Conservation (phyloP, 306 rosid genomes). For the Casuarina cunninghamiana region DNA sequence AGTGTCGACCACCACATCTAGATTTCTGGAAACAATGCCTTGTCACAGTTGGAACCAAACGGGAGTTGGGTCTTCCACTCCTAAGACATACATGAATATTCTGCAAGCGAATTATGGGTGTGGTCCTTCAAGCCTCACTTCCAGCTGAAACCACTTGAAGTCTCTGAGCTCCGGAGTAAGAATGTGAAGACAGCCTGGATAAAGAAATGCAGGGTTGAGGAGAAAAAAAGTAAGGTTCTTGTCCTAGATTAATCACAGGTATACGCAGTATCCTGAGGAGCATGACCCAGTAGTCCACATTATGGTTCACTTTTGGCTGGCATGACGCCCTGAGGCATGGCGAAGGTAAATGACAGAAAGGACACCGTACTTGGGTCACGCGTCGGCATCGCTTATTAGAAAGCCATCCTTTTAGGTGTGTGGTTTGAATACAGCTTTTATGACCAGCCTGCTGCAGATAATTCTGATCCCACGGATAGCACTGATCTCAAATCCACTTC, state of each 20-base stretch:
- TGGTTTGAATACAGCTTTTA: background rate
- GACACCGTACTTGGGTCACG: constrained; percentile 31
- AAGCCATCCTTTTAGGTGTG: background rate
- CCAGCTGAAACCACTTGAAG: constrained; percentile 25
- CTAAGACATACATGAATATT: constrained; percentile 37
- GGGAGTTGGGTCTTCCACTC: constrained; percentile 6
- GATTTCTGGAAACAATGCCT: constrained; percentile 20
- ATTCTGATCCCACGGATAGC: background rate
- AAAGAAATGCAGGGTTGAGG: constrained; percentile 10
- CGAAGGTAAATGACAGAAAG: constrained; percentile 36
- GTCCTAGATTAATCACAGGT: constrained; percentile 1
- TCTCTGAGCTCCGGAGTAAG: background rate
- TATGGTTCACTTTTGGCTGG: constrained; percentile 44
- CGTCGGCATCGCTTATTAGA: constrained; percentile 29
- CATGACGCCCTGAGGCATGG: constrained; percentile 16
- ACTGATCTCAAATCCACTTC: background rate
- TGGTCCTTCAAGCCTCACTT: constrained; percentile 28
- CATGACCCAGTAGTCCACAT: constrained; percentile 34
- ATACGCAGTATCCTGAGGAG: constrained; percentile 24
- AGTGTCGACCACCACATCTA: constrained; percentile 29
- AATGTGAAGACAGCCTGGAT: background rate
- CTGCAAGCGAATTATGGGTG: constrained; percentile 37
- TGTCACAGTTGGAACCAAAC: constrained; percentile 24
- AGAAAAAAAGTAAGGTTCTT: constrained; percentile 37
- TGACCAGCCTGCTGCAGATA: background rate